phyloP scores from a whole-genome alignment of 176 grass and related monocot species.

The Rhynchospora breviuscula region DNA sequence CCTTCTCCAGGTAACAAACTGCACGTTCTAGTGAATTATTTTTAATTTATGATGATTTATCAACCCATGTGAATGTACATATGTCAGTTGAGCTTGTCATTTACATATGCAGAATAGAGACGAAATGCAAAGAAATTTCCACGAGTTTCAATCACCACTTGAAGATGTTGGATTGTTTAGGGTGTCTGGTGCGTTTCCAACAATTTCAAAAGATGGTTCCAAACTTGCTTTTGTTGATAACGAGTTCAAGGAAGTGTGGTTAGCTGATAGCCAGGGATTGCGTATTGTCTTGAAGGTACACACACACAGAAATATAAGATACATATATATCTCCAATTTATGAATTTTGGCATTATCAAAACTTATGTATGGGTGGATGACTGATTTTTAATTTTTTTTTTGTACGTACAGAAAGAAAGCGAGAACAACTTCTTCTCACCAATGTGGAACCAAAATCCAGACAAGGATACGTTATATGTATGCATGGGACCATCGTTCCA shows the following conservation, averaged over 20 bases:
- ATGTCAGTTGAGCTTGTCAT: too few relatives aligned
- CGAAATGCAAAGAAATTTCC: background rate
- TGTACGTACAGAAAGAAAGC: background rate
- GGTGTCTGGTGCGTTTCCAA: constrained; percentile 40
- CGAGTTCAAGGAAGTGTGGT: constrained; percentile 39
- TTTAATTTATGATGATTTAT: too few relatives aligned
- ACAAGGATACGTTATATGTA: constrained; percentile 8
- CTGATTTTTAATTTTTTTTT: background rate
- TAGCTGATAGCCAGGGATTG: constrained; percentile 27
- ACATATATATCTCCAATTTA: too few relatives aligned
- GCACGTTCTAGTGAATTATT: background rate
- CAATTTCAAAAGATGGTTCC: constrained; percentile 31
- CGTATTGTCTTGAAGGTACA: constrained; percentile 12
- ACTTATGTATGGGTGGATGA: too few relatives aligned
- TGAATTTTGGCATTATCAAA: too few relatives aligned
- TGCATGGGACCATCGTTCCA: background rate
- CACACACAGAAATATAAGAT: too few relatives aligned
- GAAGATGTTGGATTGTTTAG: constrained; percentile 23
- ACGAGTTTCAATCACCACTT: constrained; percentile 24
- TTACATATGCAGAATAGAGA: background rate
- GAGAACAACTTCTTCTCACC: background rate
- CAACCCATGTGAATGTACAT: too few relatives aligned
- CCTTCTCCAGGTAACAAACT: background rate
- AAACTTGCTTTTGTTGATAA: constrained; percentile 54
- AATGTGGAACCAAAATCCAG: constrained; percentile 13